phyloP scores from a whole-genome alignment of 495 filamentous ascomycete species.

The Cercophora samala region DNA sequence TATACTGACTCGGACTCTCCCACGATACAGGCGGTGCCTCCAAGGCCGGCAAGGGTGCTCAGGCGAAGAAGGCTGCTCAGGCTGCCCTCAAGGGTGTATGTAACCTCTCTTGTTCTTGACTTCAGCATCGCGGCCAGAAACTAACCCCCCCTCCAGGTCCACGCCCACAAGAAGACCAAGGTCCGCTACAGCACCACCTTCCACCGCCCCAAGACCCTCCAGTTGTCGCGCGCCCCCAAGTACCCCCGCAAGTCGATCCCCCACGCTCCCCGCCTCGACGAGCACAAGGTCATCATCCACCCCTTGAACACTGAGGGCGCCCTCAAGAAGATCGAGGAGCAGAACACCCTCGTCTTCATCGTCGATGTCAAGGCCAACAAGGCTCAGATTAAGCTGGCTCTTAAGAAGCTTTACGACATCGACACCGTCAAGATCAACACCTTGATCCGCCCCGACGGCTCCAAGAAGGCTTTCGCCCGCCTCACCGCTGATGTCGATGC shows the following conservation, averaged over 20 bases:
- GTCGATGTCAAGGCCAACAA: slow-evolving; percentile 99
- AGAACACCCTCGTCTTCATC: slow-evolving; percentile 99
- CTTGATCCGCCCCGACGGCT: slow-evolving; percentile 91
- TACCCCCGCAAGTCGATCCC: slow-evolving; percentile 95
- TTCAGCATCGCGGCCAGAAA: not conserved
- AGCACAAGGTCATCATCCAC: slow-evolving; percentile 84
- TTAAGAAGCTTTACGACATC: slow-evolving; percentile 99
- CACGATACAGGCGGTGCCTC: slow-evolving; percentile 46
- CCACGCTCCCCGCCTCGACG: slow-evolving; percentile 85
- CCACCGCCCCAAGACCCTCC: slow-evolving; percentile 93
- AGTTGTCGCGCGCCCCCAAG: slow-evolving; percentile 85
- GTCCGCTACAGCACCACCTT: slow-evolving; percentile 90
- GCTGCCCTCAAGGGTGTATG: slow-evolving; percentile 86
- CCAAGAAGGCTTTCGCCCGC: slow-evolving; percentile 97
- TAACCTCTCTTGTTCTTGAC: slow-evolving; percentile 23
- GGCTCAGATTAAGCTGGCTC: slow-evolving; percentile 95
- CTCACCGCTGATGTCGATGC: slow-evolving; percentile 95
- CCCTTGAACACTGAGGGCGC: slow-evolving; percentile 93
- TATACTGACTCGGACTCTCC: slow-evolving; percentile 32
- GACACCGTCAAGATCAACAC: slow-evolving; percentile 98
- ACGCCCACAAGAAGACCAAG: slow-evolving; percentile 88
- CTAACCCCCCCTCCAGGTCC: slow-evolving; percentile 45
- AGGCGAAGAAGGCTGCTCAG: slow-evolving; percentile 91
- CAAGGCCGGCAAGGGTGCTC: slow-evolving; percentile 63
- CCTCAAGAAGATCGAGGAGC: slow-evolving; percentile 99